phyloP scores from a whole-genome alignment of 208 protist species.

The Crithidia expoeki region DNA sequence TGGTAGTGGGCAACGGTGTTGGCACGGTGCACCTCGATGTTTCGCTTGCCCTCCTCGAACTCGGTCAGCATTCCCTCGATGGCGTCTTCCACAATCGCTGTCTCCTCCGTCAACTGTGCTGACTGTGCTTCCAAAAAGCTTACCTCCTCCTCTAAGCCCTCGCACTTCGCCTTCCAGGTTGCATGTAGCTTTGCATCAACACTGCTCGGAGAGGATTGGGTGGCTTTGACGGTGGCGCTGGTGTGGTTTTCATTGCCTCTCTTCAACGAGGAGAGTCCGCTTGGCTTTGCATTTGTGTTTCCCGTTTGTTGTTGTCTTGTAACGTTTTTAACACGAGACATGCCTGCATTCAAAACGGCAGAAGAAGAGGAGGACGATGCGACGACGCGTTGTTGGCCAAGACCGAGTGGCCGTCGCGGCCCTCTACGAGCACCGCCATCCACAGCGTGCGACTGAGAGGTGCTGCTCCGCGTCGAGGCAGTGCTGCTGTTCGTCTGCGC shows the following conservation, averaged over 20 bases:
- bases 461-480: not conserved
- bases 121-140: slow-evolving; percentile 13
- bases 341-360: not conserved
- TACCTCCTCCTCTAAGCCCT: slow-evolving; percentile 26
- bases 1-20: slow-evolving; percentile 24
- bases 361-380: not conserved
- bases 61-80: slow-evolving; percentile 37
- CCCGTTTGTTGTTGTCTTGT: too few relatives aligned
- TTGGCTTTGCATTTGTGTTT: too few relatives aligned
- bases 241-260: too few relatives aligned
- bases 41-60: slow-evolving; percentile 31
- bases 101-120: slow-evolving; percentile 18
- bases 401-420: slow-evolving; percentile 3
- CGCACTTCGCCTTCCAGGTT: slow-evolving; percentile 29
- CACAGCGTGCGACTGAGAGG: not conserved
- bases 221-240: not conserved
- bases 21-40: slow-evolving; percentile 21
- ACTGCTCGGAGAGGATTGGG: not conserved
- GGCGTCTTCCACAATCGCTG: slow-evolving; percentile 28
- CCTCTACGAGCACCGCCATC: not conserved
- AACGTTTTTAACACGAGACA: too few relatives aligned
- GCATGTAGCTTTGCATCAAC: slow-evolving; percentile 2
- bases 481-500: not conserved
- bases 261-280: too few relatives aligned
- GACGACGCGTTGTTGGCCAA: not conserved